Percentiles rank a stretch among this genome's conserved stretches.
Conservation (phyloP, 768 basidiomycete genomes). For the Boletellus emodensis region DNA sequence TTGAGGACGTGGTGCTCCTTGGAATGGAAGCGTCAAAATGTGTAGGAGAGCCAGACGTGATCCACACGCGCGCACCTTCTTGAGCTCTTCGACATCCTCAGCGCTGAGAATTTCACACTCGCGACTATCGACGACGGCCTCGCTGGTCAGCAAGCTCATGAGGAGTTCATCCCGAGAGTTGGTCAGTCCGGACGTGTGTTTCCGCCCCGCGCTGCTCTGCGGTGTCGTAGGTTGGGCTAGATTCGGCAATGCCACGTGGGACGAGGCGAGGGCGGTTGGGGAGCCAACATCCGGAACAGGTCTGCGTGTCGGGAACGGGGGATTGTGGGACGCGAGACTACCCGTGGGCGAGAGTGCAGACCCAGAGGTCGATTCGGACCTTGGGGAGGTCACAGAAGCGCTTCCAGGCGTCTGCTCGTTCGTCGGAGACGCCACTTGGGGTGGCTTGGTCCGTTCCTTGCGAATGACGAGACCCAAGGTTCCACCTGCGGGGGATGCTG, state of each 20-base stretch:
- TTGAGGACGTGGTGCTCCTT: conserved; percentile 75
- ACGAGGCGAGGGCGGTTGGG: conserved; percentile 36
- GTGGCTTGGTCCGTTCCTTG: conserved; percentile 44
- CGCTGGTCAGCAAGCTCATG: conserved; percentile 85
- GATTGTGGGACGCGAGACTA: conserved; percentile 22
- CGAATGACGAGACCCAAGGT: conserved; percentile 43
- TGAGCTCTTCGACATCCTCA: conserved; percentile 68
- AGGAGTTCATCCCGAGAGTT: conserved; percentile 81
- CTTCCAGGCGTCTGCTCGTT: conserved; percentile 24
- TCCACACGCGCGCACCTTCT: conserved; percentile 45
- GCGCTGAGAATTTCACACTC: conserved; percentile 72
- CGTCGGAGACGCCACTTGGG: conserved; percentile 20
- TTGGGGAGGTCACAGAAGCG: conserved; percentile 24
- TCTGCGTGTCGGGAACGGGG: conserved; percentile 20
- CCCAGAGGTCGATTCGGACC: conserved; percentile 19
- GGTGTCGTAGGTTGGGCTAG: conserved; percentile 35
- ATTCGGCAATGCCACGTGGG: conserved; percentile 28
- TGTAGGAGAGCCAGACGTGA: conserved; percentile 18
- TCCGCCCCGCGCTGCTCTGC: conserved; percentile 35
- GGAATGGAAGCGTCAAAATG: conserved; percentile 1
- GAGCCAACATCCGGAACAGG: conserved; percentile 21
- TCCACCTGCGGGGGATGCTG: conserved; percentile 25
- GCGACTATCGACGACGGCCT: conserved; percentile 90
- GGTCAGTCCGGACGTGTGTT: conserved; percentile 41
- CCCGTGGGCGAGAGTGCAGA: conserved; percentile 22